Evolutionary conservation across 1,284 basidiomycete genomes (phyloP).

Genomic region (Phenoliferia sp.): DNA sequence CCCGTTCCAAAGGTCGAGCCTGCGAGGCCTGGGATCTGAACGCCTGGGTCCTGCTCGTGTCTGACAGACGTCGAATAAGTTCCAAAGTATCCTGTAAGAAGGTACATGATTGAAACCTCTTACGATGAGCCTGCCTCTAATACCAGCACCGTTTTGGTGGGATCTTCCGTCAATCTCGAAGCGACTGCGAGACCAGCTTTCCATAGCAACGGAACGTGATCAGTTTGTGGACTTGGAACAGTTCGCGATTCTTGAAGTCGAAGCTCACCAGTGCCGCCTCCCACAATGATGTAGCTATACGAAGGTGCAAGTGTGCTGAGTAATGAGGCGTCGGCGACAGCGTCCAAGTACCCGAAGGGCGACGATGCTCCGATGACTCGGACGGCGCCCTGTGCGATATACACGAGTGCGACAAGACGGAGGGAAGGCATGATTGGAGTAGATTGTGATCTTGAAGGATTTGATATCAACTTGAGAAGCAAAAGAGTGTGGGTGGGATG

Average conservation of each 20-base stretch:
- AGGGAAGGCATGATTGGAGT: no score
- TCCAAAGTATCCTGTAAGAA: no score
- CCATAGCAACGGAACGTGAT: neutral
- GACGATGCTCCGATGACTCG: no score
- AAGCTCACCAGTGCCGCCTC: neutral
- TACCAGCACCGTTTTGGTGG: neutral
- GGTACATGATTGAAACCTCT: neutral
- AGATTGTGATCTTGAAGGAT: no score
- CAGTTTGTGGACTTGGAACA: neutral
- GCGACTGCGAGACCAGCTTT: neutral
- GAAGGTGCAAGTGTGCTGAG: neutral
- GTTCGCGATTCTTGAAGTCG: neutral
- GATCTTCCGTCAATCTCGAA: neutral
- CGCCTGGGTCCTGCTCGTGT: neutral
- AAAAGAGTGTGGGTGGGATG: no score
- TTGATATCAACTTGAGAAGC: no score
- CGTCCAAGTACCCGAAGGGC: neutral
- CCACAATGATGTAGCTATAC: neutral
- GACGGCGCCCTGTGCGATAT: no score
- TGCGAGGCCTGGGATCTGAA: neutral
- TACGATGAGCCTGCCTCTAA: neutral
- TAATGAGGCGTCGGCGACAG: neutral
- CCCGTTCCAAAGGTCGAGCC: neutral
- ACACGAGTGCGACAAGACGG: no score
- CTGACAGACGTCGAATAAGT: no score